These are phyloP conservation scores for Leucocoprinus gongylophorus DNA, from an alignment of 1,284 basidiomycete species.

Conservation along the genomic window DNA sequence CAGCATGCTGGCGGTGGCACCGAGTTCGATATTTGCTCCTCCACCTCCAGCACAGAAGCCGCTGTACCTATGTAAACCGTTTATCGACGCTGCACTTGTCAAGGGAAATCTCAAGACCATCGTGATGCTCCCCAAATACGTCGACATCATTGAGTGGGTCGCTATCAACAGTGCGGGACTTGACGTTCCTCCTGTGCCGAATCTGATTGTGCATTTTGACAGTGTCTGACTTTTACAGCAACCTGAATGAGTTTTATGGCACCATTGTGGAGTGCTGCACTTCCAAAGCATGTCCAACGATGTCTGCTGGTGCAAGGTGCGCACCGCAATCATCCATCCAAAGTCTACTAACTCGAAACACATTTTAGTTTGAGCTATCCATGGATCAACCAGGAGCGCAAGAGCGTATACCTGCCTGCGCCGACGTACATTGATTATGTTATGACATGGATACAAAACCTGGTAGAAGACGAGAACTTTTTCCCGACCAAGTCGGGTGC, in stretches of 20 bases:
- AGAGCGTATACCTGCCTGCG: constrained; percentile 89
- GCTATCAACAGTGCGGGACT: constrained; percentile 82
- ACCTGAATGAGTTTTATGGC: constrained; percentile 96
- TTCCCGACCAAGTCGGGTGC: constrained; percentile 95
- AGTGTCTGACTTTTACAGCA: constrained; percentile 97
- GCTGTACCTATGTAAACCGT: constrained; percentile 89
- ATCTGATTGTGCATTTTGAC: neutral
- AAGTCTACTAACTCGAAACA: constrained; percentile 6
- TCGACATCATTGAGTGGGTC: constrained; percentile 98
- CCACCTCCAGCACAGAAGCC: constrained; percentile 46
- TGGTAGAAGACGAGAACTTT: constrained; percentile 88
- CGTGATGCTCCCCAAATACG: constrained; percentile 94
- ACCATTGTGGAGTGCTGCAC: constrained; percentile 95
- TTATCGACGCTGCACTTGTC: constrained; percentile 94
- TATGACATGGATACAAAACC: constrained; percentile 95
- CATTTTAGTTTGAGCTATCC: constrained; percentile 82
- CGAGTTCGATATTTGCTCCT: constrained; percentile 33
- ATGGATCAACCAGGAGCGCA: constrained; percentile 95
- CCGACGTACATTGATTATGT: constrained; percentile 99
- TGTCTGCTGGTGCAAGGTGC: constrained; percentile 87
- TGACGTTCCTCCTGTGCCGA: neutral
- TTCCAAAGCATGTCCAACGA: constrained; percentile 80
- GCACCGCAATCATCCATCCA: neutral
- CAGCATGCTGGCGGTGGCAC: constrained; percentile 18
- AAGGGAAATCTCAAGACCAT: constrained; percentile 99